phyloP scores from a whole-genome alignment of 2,329 filamentous ascomycete genomes.

The Exophiala sp. region DNA sequence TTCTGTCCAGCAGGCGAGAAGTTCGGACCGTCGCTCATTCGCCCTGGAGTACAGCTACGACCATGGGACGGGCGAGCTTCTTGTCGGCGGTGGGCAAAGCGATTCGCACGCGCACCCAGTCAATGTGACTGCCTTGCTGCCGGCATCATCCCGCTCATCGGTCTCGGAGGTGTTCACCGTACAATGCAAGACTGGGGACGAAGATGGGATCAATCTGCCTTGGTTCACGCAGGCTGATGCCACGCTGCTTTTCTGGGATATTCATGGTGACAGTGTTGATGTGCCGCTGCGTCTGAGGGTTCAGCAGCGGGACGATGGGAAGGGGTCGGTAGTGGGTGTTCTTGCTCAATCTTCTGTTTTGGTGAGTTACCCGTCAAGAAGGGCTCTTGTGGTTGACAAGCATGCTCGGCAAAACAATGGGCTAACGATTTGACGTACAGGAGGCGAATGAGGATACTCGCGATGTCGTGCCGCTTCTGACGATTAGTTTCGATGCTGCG shows the following conservation, averaged over 20 bases:
- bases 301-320: not conserved
- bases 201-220: conserved; percentile 13
- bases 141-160: not conserved
- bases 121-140: not conserved
- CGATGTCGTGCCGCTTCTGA: too few relatives aligned
- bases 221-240: conserved; percentile 14
- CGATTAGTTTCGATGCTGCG: too few relatives aligned
- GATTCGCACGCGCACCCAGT: not conserved
- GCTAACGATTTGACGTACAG: too few relatives aligned
- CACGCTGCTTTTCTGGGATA: conserved; percentile 14
- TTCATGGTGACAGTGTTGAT: not conserved
- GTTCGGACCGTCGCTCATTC: conserved; percentile 3
- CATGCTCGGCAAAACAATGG: too few relatives aligned
- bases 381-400: too few relatives aligned
- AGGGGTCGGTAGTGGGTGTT: too few relatives aligned
- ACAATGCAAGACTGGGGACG: conserved; percentile 8
- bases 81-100: not conserved
- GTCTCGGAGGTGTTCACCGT: conserved; percentile 1
- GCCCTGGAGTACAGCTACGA: conserved; percentile 10
- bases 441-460: too few relatives aligned
- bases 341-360: not conserved
- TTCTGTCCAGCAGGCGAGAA: conserved; percentile 2
- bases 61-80: not conserved
- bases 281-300: conserved; percentile 3
- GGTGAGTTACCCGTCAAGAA: not conserved